phyloP scores from a whole-genome alignment of 768 basidiomycete species.

The Tulasnella sp. region DNA sequence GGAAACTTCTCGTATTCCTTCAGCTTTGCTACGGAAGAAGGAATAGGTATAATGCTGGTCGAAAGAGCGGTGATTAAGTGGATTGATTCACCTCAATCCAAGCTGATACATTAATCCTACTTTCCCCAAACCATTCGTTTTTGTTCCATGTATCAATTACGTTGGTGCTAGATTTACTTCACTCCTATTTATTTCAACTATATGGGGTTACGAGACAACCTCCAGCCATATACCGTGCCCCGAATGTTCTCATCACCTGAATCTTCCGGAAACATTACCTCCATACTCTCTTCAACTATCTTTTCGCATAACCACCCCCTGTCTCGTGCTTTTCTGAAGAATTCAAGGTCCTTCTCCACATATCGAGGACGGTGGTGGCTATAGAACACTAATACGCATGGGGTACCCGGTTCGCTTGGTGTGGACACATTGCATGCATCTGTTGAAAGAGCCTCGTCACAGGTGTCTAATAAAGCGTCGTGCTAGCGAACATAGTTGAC shows the following conservation, averaged over 20 bases:
- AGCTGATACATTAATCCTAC: too few relatives aligned
- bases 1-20: too few relatives aligned
- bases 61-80: too few relatives aligned
- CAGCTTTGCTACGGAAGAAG: too few relatives aligned
- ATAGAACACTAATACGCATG: constrained; percentile 67
- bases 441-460: constrained; percentile 30
- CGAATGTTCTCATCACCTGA: constrained; percentile 63
- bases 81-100: too few relatives aligned
- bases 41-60: too few relatives aligned
- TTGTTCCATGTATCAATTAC: too few relatives aligned
- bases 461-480: constrained; percentile 63
- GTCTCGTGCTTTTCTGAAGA: constrained; percentile 51
- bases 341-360: constrained; percentile 68
- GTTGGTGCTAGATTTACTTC: too few relatives aligned
- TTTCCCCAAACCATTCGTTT: too few relatives aligned
- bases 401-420: constrained; percentile 17
- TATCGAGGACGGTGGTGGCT: constrained; percentile 79
- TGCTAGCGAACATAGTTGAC: constrained; percentile 37
- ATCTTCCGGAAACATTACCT: constrained; percentile 90
- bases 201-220: too few relatives aligned
- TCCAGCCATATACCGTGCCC: constrained; percentile 79
- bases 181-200: too few relatives aligned
- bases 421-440: too few relatives aligned
- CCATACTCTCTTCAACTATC: constrained; percentile 48
- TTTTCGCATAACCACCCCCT: constrained; percentile 63